phyloP scores from a whole-genome alignment of 2,329 filamentous ascomycete species.

The Helicocarpus griseus region DNA sequence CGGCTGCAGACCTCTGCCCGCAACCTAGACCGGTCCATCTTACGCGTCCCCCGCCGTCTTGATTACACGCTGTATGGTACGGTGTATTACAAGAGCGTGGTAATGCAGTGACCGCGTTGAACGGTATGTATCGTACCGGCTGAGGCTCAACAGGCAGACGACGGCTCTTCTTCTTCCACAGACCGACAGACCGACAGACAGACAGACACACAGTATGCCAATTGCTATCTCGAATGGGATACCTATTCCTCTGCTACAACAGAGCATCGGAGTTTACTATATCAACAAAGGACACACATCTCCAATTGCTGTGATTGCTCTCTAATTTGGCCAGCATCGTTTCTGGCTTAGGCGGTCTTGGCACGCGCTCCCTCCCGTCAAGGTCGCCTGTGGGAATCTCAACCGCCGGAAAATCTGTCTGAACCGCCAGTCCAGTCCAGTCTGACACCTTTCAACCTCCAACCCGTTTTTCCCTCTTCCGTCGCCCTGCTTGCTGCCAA shows the following conservation, averaged over 20 bases:
- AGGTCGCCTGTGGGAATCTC: not conserved
- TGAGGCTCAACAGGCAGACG: too few relatives aligned
- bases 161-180: too few relatives aligned
- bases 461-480: not conserved
- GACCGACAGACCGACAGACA: too few relatives aligned
- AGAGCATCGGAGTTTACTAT: too few relatives aligned
- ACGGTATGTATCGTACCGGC: too few relatives aligned
- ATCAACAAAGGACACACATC: too few relatives aligned
- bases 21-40: not conserved
- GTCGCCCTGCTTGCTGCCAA: not conserved
- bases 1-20: not conserved
- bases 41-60: not conserved
- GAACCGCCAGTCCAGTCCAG: too few relatives aligned
- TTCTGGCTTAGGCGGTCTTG: conserved; percentile 1
- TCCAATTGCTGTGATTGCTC: not conserved
- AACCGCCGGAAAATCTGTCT: conserved; percentile 2
- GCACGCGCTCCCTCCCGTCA: not conserved
- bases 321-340: not conserved
- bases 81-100: not conserved
- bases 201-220: too few relatives aligned
- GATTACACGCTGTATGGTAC: not conserved
- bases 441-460: not conserved
- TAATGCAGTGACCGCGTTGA: too few relatives aligned
- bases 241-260: too few relatives aligned
- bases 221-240: too few relatives aligned